phyloP scores from a whole-genome alignment of 1,284 basidiomycete genomes.

The Porodaedalea pini region DNA sequence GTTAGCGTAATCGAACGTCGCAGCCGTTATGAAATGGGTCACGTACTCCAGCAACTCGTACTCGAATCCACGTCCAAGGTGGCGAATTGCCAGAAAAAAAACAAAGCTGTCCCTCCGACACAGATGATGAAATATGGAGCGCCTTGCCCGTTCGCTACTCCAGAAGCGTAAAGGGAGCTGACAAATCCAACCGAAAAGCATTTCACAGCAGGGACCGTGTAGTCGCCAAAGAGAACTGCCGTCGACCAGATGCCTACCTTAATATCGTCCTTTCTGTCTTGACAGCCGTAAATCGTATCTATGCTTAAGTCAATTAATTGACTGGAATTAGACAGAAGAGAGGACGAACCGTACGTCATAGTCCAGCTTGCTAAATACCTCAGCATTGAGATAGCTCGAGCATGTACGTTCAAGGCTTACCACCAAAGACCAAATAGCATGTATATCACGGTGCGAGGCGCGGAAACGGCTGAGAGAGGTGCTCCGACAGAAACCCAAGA shows the following conservation, averaged over 20 bases:
- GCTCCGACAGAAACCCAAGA: not conserved
- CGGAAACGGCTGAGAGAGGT: not conserved
- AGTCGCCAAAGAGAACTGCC: conserved; percentile 39
- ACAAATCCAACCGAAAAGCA: conserved; percentile 36
- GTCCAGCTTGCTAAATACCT: conserved; percentile 8
- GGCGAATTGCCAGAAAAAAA: conserved; percentile 38
- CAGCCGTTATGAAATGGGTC: no score
- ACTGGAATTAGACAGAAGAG: not conserved
- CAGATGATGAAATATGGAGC: conserved; percentile 36
- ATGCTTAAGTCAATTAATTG: conserved; percentile 32
- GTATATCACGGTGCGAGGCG: not conserved
- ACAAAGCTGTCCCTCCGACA: conserved; percentile 34
- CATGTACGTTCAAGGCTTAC: conserved; percentile 16
- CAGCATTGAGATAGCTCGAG: not conserved
- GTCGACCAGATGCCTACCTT: conserved; percentile 45
- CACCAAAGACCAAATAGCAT: conserved; percentile 38
- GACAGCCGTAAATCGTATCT: conserved; percentile 49
- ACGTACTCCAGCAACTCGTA: conserved; percentile 30
- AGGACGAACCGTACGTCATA: conserved; percentile 10
- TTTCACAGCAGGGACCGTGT: conserved; percentile 35
- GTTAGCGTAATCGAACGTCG: not conserved
- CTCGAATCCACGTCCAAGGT: conserved; percentile 32
- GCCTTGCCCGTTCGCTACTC: conserved; percentile 29
- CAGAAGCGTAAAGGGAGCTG: conserved; percentile 31
- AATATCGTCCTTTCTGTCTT: conserved; percentile 44